Evolutionary conservation across 2,329 filamentous ascomycete species (phyloP).

Genomic region (Sphaerostilbella broomeana): DNA sequence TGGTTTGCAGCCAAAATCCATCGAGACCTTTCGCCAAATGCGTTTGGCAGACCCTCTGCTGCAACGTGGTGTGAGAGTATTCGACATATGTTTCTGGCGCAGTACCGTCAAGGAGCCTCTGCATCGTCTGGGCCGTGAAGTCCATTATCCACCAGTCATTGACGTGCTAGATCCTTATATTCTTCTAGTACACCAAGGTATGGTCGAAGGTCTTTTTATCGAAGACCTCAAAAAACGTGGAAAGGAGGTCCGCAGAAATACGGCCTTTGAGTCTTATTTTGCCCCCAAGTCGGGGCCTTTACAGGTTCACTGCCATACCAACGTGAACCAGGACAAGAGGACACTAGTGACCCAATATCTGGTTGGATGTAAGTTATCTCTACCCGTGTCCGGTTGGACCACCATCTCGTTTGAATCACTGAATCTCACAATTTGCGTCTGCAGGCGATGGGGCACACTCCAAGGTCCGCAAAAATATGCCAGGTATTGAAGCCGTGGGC

Average conservation of each 20-base stretch:
- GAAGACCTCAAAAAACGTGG: constrained; percentile 61
- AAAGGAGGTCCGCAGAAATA: constrained; percentile 56
- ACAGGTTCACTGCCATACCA: constrained; percentile 45
- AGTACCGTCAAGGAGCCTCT: constrained; percentile 44
- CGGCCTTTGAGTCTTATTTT: constrained; percentile 53
- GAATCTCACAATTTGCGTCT: not conserved
- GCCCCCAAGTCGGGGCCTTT: constrained; percentile 37
- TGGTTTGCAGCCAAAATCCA: constrained; percentile 70
- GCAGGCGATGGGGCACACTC: constrained; percentile 68
- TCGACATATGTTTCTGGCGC: constrained; percentile 70
- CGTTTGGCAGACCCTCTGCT: constrained; percentile 63
- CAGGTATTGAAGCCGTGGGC: constrained; percentile 47
- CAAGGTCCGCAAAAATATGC: constrained; percentile 60
- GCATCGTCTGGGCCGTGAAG: constrained; percentile 55
- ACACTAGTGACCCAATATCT: constrained; percentile 55
- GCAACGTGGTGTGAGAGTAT: constrained; percentile 61
- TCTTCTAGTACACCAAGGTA: constrained; percentile 62
- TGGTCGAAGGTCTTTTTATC: constrained; percentile 65
- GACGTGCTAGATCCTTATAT: constrained; percentile 53
- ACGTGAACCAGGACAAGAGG: constrained; percentile 44
- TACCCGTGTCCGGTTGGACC: not conserved
- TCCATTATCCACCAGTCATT: constrained; percentile 60
- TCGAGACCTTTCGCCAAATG: constrained; percentile 70
- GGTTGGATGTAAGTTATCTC: constrained; percentile 52
- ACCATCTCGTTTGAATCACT: not conserved